Evolutionary conservation across 169 alveolate genomes (phyloP), one percentile per base, ranked within the genome.

Genomic region (Plasmodium knowlesi): DNA sequence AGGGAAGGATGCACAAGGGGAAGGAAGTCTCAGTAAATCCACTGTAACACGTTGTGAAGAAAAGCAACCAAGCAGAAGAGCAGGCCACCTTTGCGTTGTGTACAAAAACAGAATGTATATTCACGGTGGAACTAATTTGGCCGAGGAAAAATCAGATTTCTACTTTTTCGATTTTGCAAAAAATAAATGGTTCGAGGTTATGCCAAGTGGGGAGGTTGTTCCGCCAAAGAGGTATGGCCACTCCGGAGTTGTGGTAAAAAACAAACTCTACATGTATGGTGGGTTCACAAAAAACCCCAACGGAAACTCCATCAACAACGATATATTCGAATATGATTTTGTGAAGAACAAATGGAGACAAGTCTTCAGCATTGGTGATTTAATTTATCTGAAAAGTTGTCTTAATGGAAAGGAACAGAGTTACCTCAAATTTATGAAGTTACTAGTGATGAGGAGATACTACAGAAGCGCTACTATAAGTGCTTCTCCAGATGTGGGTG

Each of bases 141-240:
- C 39, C 22, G 92, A 41, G 41, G 92, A 84, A 71, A 84, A 70
- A 34, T 81, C 43, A 22, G 92, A 84, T 70, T 84, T 84, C 8
- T 84, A 71, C 14, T 84, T 84, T 57, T 84, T 71, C 46, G 92
- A 84, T 84, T 4, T 46, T 14, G 34, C 25, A 22, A 84, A 71
- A 71, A 70, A 46, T 14, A 84, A 37, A 84, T 84, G 92, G 92
- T 84, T 53, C 14, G 92, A 84, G 70, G 50, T 84, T 39, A 14
- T 84, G 12, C 54, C 28, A 6, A 19, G 53, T 43, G 83, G 72
- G n/a, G 46, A 84, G 12, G 14, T 14, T 9, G 28, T 43, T 37
- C 92, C 92, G 8, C 71, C 92, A 25, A 71, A 43, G 30, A 84
- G 92, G 54, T 73, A 84, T 43, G 83, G 92, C 28, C 92, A 84